Percentiles rank a stretch among this genome's conserved stretches.
These are phyloP conservation scores for Endoconidiophora polonica DNA, from an alignment of 2,329 filamentous ascomycete species.

Conservation along the genomic window DNA sequence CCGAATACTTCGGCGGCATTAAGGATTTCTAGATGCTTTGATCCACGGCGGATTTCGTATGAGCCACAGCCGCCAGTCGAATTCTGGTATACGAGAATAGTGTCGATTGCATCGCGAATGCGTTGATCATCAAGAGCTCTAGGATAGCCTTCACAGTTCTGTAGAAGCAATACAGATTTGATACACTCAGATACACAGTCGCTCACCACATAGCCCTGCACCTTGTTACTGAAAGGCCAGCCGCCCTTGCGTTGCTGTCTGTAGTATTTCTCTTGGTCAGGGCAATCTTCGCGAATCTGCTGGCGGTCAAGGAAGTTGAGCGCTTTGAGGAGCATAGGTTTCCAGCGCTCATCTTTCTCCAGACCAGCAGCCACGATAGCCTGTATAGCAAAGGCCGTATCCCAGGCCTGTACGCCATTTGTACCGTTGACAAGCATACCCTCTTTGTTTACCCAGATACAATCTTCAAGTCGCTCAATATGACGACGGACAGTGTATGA, in stretches of 20 bases:
- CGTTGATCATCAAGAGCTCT: slow-evolving; percentile 57
- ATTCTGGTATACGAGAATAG: slow-evolving; percentile 84
- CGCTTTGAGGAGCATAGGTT: slow-evolving; percentile 66
- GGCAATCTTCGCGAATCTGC: slow-evolving; percentile 72
- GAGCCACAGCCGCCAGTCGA: slow-evolving; percentile 69
- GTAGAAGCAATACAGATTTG: slow-evolving; percentile 71
- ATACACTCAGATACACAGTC: slow-evolving; percentile 88
- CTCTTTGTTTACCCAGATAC: slow-evolving; percentile 78
- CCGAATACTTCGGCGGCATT: slow-evolving; percentile 96
- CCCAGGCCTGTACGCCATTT: slow-evolving; percentile 96
- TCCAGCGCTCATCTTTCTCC: slow-evolving; percentile 59
- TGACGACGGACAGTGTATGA: slow-evolving; percentile 58
- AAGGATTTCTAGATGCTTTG: slow-evolving; percentile 62
- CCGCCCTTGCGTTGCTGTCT: slow-evolving; percentile 81
- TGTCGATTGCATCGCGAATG: slow-evolving; percentile 77
- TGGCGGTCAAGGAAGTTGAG: slow-evolving; percentile 77
- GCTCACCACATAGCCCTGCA: slow-evolving; percentile 87
- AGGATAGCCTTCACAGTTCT: slow-evolving; percentile 62
- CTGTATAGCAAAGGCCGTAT: slow-evolving; percentile 81
- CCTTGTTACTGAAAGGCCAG: slow-evolving; percentile 87
- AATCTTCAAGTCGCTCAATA: slow-evolving; percentile 67
- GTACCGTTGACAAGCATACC: slow-evolving; percentile 93
- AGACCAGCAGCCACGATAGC: slow-evolving; percentile 65
- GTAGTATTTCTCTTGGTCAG: slow-evolving; percentile 65
- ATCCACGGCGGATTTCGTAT: slow-evolving; percentile 72